A percentile compares a stretch with the other conserved stretches of the same genome.
These are phyloP conservation scores for Dendrobium huoshanense DNA, from an alignment of 106 monocot genomes.

Conservation along the genomic window DNA sequence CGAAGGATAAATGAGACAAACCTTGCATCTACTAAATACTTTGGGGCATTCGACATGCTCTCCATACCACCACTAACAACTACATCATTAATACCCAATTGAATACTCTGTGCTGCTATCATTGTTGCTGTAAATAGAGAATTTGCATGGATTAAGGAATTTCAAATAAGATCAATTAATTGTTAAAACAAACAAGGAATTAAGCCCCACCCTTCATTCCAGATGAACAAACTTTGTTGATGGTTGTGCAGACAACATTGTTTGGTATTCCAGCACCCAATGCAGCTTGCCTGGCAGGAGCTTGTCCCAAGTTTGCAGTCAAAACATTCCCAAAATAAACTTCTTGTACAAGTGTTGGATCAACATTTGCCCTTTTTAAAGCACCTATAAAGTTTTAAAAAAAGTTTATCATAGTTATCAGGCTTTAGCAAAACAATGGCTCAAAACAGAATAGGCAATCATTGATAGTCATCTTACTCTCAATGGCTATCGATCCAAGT, in stretches of 20 bases:
- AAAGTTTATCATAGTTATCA: neutral
- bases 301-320: slow-evolving; percentile 95
- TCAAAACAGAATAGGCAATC: neutral
- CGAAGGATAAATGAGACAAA: slow-evolving; percentile 13
- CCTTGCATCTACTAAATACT: slow-evolving; percentile 93
- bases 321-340: slow-evolving; percentile 99
- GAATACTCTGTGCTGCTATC: slow-evolving; percentile 90
- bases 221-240: slow-evolving; percentile 99
- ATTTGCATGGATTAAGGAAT: neutral
- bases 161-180: neutral
- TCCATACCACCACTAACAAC: slow-evolving; percentile 98
- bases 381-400: slow-evolving; percentile 42
- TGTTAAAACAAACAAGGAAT: neutral
- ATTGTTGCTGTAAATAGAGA: slow-evolving; percentile 58
- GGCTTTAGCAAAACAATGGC: too few relatives aligned
- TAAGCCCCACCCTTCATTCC: slow-evolving; percentile 80
- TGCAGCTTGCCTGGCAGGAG: slow-evolving; percentile 98
- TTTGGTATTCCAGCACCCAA: slow-evolving; percentile 94
- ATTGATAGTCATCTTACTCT: slow-evolving; percentile 34
- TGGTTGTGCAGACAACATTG: slow-evolving; percentile 74
- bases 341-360: slow-evolving; percentile 93
- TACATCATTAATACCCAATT: slow-evolving; percentile 90
- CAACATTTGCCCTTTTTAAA: slow-evolving; percentile 75
- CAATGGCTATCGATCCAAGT: slow-evolving; percentile 87
- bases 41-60: slow-evolving; percentile 99